Percentiles rank a stretch among this genome's conserved stretches.
Evolutionary conservation across 1,284 basidiomycete genomes (phyloP).

Genomic region (Singerocomus rubriflavus): DNA sequence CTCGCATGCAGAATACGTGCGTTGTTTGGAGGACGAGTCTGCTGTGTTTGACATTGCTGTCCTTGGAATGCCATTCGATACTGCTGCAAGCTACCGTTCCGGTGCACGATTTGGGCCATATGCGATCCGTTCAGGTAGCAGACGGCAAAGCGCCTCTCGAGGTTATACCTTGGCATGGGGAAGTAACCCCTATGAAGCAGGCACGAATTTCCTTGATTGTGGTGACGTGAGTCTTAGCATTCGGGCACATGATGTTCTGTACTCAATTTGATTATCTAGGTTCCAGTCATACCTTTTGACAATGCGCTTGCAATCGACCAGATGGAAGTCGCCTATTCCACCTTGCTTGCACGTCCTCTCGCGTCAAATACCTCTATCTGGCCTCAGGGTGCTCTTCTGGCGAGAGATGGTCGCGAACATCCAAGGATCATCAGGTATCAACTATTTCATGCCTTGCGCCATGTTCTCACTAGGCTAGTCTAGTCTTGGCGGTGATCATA

Average conservation of each 20-base stretch:
- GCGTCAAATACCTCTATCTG: constrained; percentile 32
- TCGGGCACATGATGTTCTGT: neutral
- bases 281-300: constrained; percentile 70
- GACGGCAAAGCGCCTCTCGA: constrained; percentile 53
- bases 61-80: constrained; percentile 82
- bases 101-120: constrained; percentile 81
- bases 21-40: constrained; percentile 61
- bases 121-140: constrained; percentile 75
- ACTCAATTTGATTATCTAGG: constrained; percentile 36
- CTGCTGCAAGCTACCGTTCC: constrained; percentile 64
- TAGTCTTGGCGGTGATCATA: constrained; percentile 77
- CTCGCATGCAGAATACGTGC: constrained; percentile 67
- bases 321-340: constrained; percentile 74
- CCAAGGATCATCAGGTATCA: constrained; percentile 65
- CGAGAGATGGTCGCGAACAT: constrained; percentile 54
- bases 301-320: constrained; percentile 75
- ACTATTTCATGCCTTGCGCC: neutral
- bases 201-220: constrained; percentile 69
- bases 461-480: neutral
- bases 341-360: constrained; percentile 57
- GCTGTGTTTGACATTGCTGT: constrained; percentile 68
- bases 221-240: constrained; percentile 54
- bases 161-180: constrained; percentile 69
- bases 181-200: constrained; percentile 60
- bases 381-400: constrained; percentile 33